Conservation (phyloP, 441 rosid species). For the Metrosideros polymorpha region DNA sequence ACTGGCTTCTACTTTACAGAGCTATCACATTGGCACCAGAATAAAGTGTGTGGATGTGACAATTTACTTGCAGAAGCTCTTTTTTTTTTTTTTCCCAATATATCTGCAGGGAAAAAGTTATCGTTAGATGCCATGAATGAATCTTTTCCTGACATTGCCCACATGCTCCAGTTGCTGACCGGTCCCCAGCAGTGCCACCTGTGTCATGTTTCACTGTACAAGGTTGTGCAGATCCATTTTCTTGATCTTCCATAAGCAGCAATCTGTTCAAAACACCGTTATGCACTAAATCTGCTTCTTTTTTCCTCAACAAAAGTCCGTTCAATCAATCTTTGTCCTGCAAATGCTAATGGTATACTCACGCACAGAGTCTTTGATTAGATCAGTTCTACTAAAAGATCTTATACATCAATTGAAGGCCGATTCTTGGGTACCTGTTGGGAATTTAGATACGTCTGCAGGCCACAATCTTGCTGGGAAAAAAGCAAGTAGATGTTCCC, state of each 20-base stretch:
- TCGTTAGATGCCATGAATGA: conserved; percentile 8
- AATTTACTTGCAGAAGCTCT: not conserved
- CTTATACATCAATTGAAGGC: not conserved
- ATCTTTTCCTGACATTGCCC: conserved; percentile 19
- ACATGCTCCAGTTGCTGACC: conserved; percentile 19
- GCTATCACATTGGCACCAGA: conserved; percentile 2
- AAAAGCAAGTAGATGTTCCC: not conserved
- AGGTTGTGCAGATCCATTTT: conserved; percentile 5
- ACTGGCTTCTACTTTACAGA: not conserved
- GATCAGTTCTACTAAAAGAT: not conserved
- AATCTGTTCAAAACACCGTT: not conserved
- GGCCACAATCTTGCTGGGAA: not conserved
- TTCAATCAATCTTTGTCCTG: not conserved
- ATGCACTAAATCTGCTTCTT: not conserved
- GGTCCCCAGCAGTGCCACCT: conserved; percentile 15
- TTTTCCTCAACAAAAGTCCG: not conserved
- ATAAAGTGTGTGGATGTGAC: conserved; percentile 11
- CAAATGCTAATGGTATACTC: not conserved
- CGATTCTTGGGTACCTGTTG: not conserved
- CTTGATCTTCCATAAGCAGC: not conserved
- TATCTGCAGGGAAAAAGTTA: not conserved
- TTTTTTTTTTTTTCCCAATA: not conserved
- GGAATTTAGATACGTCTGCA: not conserved
- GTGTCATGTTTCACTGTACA: not conserved
- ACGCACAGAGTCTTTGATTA: not conserved